These are phyloP conservation scores for Chlorella variabilis DNA, from an alignment of 163 green algal genomes.

Conservation along the genomic window DNA sequence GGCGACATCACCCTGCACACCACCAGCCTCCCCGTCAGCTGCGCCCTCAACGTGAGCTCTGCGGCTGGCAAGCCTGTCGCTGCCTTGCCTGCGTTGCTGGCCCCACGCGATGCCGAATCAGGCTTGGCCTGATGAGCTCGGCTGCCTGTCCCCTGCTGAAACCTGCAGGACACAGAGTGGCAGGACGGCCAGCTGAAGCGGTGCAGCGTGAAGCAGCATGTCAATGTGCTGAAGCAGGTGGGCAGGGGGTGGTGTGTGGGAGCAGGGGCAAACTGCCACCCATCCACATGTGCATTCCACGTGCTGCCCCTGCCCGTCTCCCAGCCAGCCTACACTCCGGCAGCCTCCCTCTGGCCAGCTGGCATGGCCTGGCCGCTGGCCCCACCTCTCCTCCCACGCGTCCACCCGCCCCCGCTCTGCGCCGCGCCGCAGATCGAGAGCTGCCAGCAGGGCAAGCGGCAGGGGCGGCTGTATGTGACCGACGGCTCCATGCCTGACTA, in stretches of 20 bases:
- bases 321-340: too few relatives aligned
- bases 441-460: not conserved
- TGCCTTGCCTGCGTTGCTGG: not conserved
- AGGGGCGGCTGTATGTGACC: slow-evolving; percentile 47
- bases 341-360: too few relatives aligned
- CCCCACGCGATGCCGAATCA: too few relatives aligned
- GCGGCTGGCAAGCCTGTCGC: not conserved
- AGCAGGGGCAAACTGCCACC: too few relatives aligned
- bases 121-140: too few relatives aligned
- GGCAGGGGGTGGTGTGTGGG: too few relatives aligned
- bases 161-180: slow-evolving; percentile 42
- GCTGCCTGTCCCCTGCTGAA: too few relatives aligned
- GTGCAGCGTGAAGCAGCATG: slow-evolving; percentile 6
- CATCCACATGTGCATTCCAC: too few relatives aligned
- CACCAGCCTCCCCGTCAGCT: slow-evolving; percentile 28
- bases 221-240: slow-evolving; percentile 11
- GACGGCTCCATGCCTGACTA: slow-evolving; percentile 50
- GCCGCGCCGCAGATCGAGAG: slow-evolving; percentile 2
- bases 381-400: too few relatives aligned
- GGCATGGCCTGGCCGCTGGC: too few relatives aligned
- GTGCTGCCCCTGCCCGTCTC: too few relatives aligned
- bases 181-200: slow-evolving; percentile 34
- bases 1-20: slow-evolving; percentile 27
- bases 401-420: too few relatives aligned
- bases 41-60: slow-evolving; percentile 40